phyloP scores from a whole-genome alignment of 2,329 filamentous ascomycete species.

The Cercospora sp. region DNA sequence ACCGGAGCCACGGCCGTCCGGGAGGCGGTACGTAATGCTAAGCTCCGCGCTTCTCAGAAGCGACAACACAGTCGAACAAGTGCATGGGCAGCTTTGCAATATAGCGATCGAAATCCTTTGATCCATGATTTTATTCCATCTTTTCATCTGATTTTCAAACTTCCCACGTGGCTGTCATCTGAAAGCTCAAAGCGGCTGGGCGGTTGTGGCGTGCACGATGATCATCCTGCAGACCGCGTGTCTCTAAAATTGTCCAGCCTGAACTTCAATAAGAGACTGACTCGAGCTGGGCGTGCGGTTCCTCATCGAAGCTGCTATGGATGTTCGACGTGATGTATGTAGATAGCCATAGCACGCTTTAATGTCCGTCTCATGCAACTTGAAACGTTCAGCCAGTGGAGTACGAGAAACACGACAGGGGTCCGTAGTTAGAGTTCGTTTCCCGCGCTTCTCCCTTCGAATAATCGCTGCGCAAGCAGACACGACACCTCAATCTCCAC shows the following conservation, averaged over 20 bases:
- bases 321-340: not conserved
- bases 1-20: constrained; percentile 20
- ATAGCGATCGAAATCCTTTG: not conserved
- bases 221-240: not conserved
- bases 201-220: not conserved
- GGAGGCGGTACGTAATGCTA: constrained; percentile 18
- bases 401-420: not conserved
- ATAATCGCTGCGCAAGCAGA: not conserved
- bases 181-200: not conserved
- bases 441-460: constrained; percentile 7
- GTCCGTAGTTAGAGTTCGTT: not conserved
- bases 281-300: not conserved
- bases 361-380: not conserved
- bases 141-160: not conserved
- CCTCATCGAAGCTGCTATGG: not conserved
- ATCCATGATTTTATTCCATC: not conserved
- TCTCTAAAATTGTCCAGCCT: not conserved
- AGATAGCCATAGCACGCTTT: not conserved
- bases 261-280: not conserved
- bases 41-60: constrained; percentile 14
- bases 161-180: not conserved
- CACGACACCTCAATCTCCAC: constrained; percentile 1
- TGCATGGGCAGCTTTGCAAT: not conserved
- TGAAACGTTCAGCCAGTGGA: not conserved
- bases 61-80: not conserved